Percentiles rank a stretch among this genome's conserved stretches.
Evolutionary conservation across 2,329 filamentous ascomycete species (phyloP).

Genomic region (Ceratocystiopsis sp.): DNA sequence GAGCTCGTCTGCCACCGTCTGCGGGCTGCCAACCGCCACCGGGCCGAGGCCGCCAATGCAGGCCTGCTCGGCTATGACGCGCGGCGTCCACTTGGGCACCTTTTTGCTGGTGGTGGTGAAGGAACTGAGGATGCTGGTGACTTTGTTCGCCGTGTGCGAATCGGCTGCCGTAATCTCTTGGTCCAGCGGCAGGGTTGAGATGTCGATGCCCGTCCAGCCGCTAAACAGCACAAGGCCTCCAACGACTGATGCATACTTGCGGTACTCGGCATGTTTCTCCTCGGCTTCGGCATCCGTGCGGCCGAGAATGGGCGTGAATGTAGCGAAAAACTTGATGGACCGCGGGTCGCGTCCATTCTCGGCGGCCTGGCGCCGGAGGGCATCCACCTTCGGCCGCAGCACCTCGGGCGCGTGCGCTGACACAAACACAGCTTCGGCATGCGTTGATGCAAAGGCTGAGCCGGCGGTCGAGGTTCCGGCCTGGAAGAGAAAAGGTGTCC

Average conservation of each 20-base stretch:
- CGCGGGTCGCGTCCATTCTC: conserved; percentile 8
- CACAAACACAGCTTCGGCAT: conserved; percentile 10
- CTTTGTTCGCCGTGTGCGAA: conserved; percentile 3
- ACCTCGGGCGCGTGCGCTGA: conserved; percentile 6
- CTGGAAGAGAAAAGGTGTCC: conserved; percentile 14
- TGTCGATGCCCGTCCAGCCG: conserved; percentile 12
- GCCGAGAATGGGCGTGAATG: conserved; percentile 9
- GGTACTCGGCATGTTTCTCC: conserved; percentile 8
- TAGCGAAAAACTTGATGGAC: conserved; percentile 9
- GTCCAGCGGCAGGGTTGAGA: conserved; percentile 10
- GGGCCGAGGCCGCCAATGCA: conserved; percentile 5
- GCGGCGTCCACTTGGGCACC: conserved; percentile 6
- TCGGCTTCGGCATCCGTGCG: conserved; percentile 9
- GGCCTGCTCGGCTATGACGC: conserved; percentile 4
- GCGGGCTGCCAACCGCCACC: conserved; percentile 40
- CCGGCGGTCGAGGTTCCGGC: conserved; percentile 10
- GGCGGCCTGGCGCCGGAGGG: conserved; percentile 5
- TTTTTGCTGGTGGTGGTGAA: conserved; percentile 2
- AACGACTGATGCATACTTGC: conserved; percentile 8
- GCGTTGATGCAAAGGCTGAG: conserved; percentile 8
- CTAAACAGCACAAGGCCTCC: conserved; percentile 11
- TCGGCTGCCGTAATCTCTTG: conserved; percentile 7
- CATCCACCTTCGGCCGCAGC: conserved; percentile 3
- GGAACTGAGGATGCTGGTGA: background rate
- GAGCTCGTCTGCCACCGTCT: conserved; percentile 50